Conservation (phyloP, 2,329 filamentous ascomycete species). For the Ramularia endophylla region DNA sequence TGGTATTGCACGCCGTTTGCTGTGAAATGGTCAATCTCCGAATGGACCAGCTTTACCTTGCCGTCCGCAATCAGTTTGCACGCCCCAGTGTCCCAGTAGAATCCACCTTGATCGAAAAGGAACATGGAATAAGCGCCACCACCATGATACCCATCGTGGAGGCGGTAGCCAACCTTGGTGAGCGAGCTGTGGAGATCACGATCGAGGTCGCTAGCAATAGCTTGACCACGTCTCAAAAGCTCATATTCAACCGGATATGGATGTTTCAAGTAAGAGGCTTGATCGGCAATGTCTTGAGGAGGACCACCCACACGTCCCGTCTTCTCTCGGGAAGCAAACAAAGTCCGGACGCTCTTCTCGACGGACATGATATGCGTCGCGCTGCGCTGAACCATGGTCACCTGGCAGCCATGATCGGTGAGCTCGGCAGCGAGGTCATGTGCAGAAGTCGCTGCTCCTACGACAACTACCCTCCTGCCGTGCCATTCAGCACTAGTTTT, state of each 20-base stretch:
- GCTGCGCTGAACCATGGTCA: slow-evolving; percentile 65
- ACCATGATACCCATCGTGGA: slow-evolving; percentile 53
- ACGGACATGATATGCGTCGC: slow-evolving; percentile 60
- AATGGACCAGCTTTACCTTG: slow-evolving; percentile 54
- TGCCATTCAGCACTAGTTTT: slow-evolving; percentile 17
- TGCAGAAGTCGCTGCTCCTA: slow-evolving; percentile 46
- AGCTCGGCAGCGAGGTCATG: slow-evolving; percentile 49
- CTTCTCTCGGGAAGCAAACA: slow-evolving; percentile 44
- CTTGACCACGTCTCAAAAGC: slow-evolving; percentile 31
- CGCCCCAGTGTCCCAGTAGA: slow-evolving; percentile 65
- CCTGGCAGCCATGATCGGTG: slow-evolving; percentile 58
- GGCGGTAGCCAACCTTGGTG: slow-evolving; percentile 53
- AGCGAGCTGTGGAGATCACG: too few relatives aligned
- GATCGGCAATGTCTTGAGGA: slow-evolving; percentile 55
- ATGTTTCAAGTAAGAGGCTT: too few relatives aligned
- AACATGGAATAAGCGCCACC: slow-evolving; percentile 58
- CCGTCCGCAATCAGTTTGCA: slow-evolving; percentile 57
- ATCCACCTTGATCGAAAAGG: slow-evolving; percentile 60
- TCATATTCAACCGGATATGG: slow-evolving; percentile 56
- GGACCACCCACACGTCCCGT: slow-evolving; percentile 49
- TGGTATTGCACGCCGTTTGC: slow-evolving; percentile 33
- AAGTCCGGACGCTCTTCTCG: slow-evolving; percentile 45
- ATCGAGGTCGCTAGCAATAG: slow-evolving; percentile 24
- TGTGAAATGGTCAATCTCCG: slow-evolving; percentile 49
- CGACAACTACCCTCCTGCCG: slow-evolving; percentile 45